phyloP scores from a whole-genome alignment of 352 stramenopile genomes.

The Phytopythium litorale region DNA sequence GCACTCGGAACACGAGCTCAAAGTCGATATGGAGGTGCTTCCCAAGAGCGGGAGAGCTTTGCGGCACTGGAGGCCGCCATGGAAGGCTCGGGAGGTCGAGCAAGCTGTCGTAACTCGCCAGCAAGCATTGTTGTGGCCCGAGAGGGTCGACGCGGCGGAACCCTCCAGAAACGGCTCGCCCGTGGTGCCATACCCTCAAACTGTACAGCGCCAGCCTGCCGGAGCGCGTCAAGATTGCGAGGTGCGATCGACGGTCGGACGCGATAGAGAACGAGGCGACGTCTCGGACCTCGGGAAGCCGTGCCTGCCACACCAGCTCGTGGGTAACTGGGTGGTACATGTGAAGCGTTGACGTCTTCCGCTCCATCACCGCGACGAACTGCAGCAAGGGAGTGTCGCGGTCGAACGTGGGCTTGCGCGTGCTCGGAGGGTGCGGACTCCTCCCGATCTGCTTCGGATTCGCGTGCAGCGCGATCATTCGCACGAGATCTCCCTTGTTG shows the following conservation, averaged over 20 bases:
- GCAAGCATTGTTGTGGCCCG: slow-evolving; percentile 11
- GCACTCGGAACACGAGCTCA: slow-evolving; percentile 19
- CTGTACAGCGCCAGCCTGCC: slow-evolving; percentile 22
- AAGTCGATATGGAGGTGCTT: slow-evolving; percentile 30
- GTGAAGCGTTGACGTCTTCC: slow-evolving; percentile 13
- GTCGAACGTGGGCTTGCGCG: slow-evolving; percentile 4
- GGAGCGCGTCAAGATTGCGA: slow-evolving; percentile 18
- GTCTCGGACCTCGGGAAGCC: slow-evolving; percentile 13
- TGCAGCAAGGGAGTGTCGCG: slow-evolving; percentile 13
- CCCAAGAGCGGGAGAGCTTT: slow-evolving; percentile 15
- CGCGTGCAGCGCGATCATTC: slow-evolving; percentile 21
- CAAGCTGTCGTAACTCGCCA: slow-evolving; percentile 1
- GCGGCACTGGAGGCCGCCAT: not conserved
- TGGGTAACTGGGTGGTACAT: slow-evolving; percentile 20
- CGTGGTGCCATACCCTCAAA: slow-evolving; percentile 23
- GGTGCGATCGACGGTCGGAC: slow-evolving; percentile 18
- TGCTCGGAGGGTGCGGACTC: slow-evolving; percentile 6
- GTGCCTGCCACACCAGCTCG: slow-evolving; percentile 22
- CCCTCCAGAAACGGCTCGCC: slow-evolving; percentile 20
- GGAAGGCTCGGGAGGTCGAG: slow-evolving; percentile 4
- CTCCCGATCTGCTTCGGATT: slow-evolving; percentile 13
- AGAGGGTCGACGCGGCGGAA: slow-evolving; percentile 16
- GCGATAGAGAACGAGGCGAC: slow-evolving; percentile 18
- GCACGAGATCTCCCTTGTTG: not conserved
- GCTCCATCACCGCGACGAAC: slow-evolving; percentile 26